Evolutionary conservation across 768 basidiomycete genomes (phyloP).

Genomic region (Rhizopogon vesiculosus): DNA sequence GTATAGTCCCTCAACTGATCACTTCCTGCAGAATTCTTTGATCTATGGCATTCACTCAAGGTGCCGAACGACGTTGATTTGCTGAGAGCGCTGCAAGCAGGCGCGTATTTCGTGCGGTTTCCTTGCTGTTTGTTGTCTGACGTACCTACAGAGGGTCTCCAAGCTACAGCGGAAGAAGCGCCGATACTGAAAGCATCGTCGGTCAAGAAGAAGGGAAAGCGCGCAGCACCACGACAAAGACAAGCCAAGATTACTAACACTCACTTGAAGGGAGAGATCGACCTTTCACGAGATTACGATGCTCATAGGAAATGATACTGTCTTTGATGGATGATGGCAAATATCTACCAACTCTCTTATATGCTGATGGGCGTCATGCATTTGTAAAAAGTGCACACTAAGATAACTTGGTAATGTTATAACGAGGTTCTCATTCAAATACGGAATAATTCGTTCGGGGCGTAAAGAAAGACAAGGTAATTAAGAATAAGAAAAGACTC

Average conservation of each 20-base stretch:
- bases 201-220: conserved; percentile 81
- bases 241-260: conserved; percentile 84
- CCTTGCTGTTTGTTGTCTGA: not conserved
- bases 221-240: conserved; percentile 66
- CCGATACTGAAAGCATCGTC: conserved; percentile 49
- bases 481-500: not conserved
- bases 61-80: conserved; percentile 87
- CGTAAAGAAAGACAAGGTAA: too few relatives aligned
- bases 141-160: conserved; percentile 60
- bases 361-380: too few relatives aligned
- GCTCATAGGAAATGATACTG: conserved; percentile 4
- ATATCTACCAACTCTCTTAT: too few relatives aligned
- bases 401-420: too few relatives aligned
- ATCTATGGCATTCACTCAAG: conserved; percentile 81
- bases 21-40: conserved; percentile 63
- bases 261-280: conserved; percentile 83
- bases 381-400: too few relatives aligned
- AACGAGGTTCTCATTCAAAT: too few relatives aligned
- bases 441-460: too few relatives aligned
- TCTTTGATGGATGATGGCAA: too few relatives aligned
- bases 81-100: conserved; percentile 68
- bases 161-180: conserved; percentile 67
- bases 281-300: conserved; percentile 72
- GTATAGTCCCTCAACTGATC: conserved; percentile 4
- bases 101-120: conserved; percentile 32